Evolutionary conservation across 1,284 basidiomycete species (phyloP), one percentile per base, ranked within the genome.

Genomic region (Naganishia liquefaciens): DNA sequence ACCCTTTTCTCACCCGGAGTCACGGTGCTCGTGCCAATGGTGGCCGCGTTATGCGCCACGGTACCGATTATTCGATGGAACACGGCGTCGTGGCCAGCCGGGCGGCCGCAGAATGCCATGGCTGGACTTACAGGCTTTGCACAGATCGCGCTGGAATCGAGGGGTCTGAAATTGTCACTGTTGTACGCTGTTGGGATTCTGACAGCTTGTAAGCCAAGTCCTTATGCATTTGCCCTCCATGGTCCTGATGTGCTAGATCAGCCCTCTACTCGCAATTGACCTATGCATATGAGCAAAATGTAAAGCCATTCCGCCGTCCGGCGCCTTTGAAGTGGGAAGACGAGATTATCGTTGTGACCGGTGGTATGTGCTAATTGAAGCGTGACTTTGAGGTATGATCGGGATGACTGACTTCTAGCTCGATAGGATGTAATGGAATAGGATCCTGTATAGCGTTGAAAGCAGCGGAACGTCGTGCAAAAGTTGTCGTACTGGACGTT

Each of bases 341-440:
- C 52, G 89, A 96, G 77, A 85, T 93, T 67, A 87, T 95, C 3
- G 81, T 96, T 28, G 82, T 97, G 62, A 96, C 93, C 11, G 93
- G 93, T 67, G 93, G 92, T 90, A 65, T 60, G 84, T 69, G 7
- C 39, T 19, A 9, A 6, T 37, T 0, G 0, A n/a, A 27, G 13
- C 2, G 27, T 55, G 28, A n/a, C 23, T 28, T 13, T 47, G 19
- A 47, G n/a, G 21, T 5, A n/a, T 15, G 11, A 25, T 39, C 17
- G 63, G 33, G 2, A 15, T 44, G 15, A n/a, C 49, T 23, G 25
- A 15, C 50, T 10, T 11, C 13, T n/a, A 5, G 28, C 17, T 50
- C 54, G 21, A 0, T 62, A 93, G 93, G 93, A 33, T 82, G 91
- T 3, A 91, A 89, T 17, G 95, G 94, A 5, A 83, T 98, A 27